Conservation (phyloP, 31 red algal species). For the Odonthalia washingtoniensis region DNA sequence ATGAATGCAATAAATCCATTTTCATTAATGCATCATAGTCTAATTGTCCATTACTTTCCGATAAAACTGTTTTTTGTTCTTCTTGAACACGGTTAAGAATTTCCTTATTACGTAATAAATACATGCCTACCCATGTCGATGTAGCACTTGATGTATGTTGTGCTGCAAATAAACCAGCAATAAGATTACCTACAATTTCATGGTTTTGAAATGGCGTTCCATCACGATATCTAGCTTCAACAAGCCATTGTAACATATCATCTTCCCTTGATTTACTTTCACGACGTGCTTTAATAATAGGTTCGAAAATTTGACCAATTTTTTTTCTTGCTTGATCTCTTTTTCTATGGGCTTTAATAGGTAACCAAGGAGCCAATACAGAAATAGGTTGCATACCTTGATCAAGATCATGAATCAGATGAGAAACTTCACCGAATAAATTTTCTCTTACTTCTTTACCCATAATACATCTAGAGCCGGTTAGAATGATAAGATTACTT, state of each 20-base stretch:
- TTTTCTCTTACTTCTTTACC: constrained; percentile 99
- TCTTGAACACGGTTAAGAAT: constrained; percentile 74
- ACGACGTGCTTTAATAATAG: constrained; percentile 88
- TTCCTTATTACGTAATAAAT: constrained; percentile 61
- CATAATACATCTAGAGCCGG: constrained; percentile 98
- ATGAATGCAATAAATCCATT: constrained; percentile 91
- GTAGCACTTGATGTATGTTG: constrained; percentile 99
- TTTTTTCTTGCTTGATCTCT: constrained; percentile 86
- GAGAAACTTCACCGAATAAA: constrained; percentile 96
- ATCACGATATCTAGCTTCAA: constrained; percentile 93
- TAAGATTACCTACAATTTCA: constrained; percentile 92
- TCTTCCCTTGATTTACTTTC: constrained; percentile 62
- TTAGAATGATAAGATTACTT: constrained; percentile 96
- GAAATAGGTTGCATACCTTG: constrained; percentile 99
- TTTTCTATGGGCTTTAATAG: constrained; percentile 85
- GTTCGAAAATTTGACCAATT: constrained; percentile 82
- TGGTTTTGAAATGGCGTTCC: constrained; percentile 79
- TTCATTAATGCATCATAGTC: constrained; percentile 84
- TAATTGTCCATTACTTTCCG: constrained; percentile 49
- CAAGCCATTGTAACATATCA: constrained; percentile 96
- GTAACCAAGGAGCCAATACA: constrained; percentile 94
- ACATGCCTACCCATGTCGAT: constrained; percentile 94
- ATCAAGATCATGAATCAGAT: constrained; percentile 95
- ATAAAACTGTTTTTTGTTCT: constrained; percentile 84
- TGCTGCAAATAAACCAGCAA: constrained; percentile 96